These are phyloP conservation scores for Hydnomerulius pinastri DNA, from an alignment of 768 basidiomycete genomes.

Conservation along the genomic window DNA sequence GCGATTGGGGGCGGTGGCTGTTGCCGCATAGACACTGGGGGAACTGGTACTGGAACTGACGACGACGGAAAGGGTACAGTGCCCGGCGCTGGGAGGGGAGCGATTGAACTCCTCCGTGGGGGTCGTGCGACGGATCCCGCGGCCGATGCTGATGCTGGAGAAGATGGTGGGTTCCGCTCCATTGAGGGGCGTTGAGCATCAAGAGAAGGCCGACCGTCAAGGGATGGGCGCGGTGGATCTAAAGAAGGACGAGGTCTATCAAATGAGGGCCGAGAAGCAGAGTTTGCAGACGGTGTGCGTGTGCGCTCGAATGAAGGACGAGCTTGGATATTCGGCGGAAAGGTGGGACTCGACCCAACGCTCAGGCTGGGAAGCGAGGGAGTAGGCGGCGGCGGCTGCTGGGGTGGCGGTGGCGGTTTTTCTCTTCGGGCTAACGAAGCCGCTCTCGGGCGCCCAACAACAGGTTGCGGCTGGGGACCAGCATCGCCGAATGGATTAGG, in stretches of 20 bases:
- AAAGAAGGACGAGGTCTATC: conserved; percentile 16
- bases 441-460: conserved; percentile 14
- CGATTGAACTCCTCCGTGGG: conserved; percentile 5
- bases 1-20: conserved; percentile 19
- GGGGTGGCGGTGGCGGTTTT: background rate
- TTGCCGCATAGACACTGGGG: conserved; percentile 16
- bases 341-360: conserved; percentile 11
- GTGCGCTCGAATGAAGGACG: conserved; percentile 19
- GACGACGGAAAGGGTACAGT: conserved; percentile 16
- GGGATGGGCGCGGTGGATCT: conserved; percentile 17
- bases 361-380: conserved; percentile 9
- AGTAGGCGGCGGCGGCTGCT: conserved; percentile 5
- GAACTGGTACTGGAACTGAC: conserved; percentile 3
- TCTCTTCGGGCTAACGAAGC: conserved; percentile 19
- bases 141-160: background rate
- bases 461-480: background rate
- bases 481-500: conserved; percentile 14
- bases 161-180: conserved; percentile 1
- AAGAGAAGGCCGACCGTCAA: conserved; percentile 17
- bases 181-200: conserved; percentile 9
- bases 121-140: conserved; percentile 6
- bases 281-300: conserved; percentile 15
- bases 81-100: conserved; percentile 12
- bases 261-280: conserved; percentile 16
- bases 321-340: conserved; percentile 6